Evolutionary conservation across 2,329 filamentous ascomycete genomes (phyloP), one percentile per base, ranked within the genome.

Genomic region (Penicillium sp.): DNA sequence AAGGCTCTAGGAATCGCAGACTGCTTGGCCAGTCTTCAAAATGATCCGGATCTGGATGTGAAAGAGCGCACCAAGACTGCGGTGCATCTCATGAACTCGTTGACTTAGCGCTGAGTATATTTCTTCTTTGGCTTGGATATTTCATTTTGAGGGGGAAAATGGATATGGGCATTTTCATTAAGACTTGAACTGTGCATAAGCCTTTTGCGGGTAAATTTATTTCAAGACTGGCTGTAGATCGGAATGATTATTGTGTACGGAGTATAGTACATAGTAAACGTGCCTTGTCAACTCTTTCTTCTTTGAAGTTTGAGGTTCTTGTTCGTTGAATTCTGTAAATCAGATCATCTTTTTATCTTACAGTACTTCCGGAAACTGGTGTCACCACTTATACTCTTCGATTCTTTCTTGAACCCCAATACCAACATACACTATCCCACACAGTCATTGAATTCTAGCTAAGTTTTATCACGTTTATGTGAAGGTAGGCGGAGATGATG

Each of bases 61-160:
- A 83, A 89, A 55, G 92, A 98, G 79, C 81, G 92, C 64, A 92
- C 91, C 1, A 96, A 93, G 79, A 89, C 87, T 46, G 93, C 92
- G 0, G 77, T 89, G 13, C 88, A 88, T 79, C 87, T 93, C 76
- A 85, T 95, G 77, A 87, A 71, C 56, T 60, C 65, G 26, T 60
- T 68, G 30, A 53, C 55, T 60, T 42, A 33, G 26, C 25, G 38
- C 42, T 53, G 16, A 49, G 54, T 43, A 48, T 28, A 42, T 33
- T 42, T 54, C 45, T 35, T 11, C 16, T 25, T 51, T 51, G 40
- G 33, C 19, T n/a, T 6, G 19, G 19, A 22, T 22, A 1, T 22
- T 19, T 25, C 42, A n/a, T 8, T 49, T 33, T n/a, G 43, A n/a
- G 14, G 14, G 33, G n/a, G 30, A 40, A 46, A 38, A 1, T 7